Base-by-base conservation (phyloP, 495 filamentous ascomycete genomes). In the Penicillium dipodomyicola region DNA sequence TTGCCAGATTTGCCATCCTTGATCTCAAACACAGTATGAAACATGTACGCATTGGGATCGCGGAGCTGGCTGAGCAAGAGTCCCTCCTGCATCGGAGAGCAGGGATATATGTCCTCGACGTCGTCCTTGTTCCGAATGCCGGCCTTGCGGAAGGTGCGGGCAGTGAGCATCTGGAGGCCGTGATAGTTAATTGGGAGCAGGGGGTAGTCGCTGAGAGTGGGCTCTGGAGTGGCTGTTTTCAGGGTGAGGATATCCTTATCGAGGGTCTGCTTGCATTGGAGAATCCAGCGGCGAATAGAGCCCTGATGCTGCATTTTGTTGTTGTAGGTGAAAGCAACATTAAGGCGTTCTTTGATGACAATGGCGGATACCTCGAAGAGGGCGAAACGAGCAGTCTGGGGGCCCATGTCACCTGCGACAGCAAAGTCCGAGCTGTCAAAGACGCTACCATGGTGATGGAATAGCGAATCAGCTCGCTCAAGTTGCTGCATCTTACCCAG, bases 61-160 rank as follows among this genome's bases (percentile, higher is more conserved):
- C 77, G 81, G 14, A 81, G 72, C 35, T 89, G 84, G 52, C 82
- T 86, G 50, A 87, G 80, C 15, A 90, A 68, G 5, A 89, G 80
- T 43, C 81, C 85, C 56, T 87, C 80, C 58, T 90, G 87, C 37
- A 84, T 82, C 0, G 84, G 79, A 0, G 86, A 86, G 51, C 80
- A 84, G 2, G 86, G 86, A 49, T 87, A 88, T 30, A 82, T 76
- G 33, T 84, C 79, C 66, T 89, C 79, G 2, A 84, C 71, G 1
- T 77, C 66, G 22, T 65, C 65, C 53, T 72, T 67, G 58, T 50
- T 64, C 1, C 69, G 67, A 11, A 87, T 77, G 12, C 77, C 75
- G 6, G 82, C 71, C 23, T 73, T 69, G 7, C 76, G 68, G 19
- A 88, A 69, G 8, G 79, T 77, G 8, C 77, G 70, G 19, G 68